phyloP scores from a whole-genome alignment of 2,329 filamentous ascomycete genomes.

The Cercospora berteroae region DNA sequence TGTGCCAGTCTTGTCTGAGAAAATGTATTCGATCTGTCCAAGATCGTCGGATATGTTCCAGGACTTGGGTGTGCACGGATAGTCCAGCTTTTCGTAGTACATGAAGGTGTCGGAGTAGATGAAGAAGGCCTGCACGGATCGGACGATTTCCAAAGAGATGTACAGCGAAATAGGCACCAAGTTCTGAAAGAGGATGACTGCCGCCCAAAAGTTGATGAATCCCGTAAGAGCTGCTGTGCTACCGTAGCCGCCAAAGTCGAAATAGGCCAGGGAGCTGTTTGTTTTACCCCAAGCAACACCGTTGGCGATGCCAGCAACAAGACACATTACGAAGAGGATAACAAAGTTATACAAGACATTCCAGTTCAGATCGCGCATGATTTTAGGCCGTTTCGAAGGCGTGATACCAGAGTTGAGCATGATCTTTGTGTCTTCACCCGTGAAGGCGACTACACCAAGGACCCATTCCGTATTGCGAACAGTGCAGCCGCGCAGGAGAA shows the following conservation, averaged over 20 bases:
- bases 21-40: constrained; percentile 98
- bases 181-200: constrained; percentile 93
- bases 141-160: constrained; percentile 93
- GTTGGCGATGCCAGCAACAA: constrained; percentile 79
- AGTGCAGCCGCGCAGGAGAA: constrained; percentile 89
- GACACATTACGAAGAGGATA: constrained; percentile 84
- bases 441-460: constrained; percentile 88
- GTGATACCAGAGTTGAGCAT: constrained; percentile 98
- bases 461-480: constrained; percentile 95
- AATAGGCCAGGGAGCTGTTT: constrained; percentile 72
- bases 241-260: constrained; percentile 75
- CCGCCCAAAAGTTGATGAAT: constrained; percentile 96
- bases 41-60: constrained; percentile 99
- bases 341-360: constrained; percentile 97
- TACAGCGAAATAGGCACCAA: constrained; percentile 98
- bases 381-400: constrained; percentile 86
- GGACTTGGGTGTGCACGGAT: constrained; percentile 92
- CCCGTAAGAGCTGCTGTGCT: constrained; percentile 73
- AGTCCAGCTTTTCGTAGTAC: constrained; percentile 94
- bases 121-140: constrained; percentile 89
- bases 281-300: constrained; percentile 75
- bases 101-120: constrained; percentile 95
- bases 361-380: constrained; percentile 92
- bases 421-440: constrained; percentile 94
- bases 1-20: constrained; percentile 91